Evolutionary conservation across 768 basidiomycete genomes (phyloP).

Genomic region (Serpula lacrymans): DNA sequence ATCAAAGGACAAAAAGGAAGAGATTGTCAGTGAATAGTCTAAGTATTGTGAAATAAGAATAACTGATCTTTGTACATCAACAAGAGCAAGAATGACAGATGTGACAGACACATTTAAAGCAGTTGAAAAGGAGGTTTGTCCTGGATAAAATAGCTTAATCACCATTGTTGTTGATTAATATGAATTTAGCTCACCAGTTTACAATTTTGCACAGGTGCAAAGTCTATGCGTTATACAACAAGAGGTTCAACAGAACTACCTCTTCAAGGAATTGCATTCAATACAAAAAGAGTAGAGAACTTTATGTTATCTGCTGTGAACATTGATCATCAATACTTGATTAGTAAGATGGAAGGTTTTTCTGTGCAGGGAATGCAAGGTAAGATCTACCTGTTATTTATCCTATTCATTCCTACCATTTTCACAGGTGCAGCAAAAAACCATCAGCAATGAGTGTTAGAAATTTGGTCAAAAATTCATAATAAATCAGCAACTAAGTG

Average conservation of each 20-base stretch:
- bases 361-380: conserved; percentile 9
- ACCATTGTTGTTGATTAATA: neutral
- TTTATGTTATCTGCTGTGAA: conserved; percentile 7
- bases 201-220: neutral
- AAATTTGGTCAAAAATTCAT: too few species aligned
- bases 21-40: neutral
- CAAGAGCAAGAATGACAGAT: conserved; percentile 8
- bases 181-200: conserved; percentile 4
- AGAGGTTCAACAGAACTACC: conserved; percentile 5
- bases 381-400: too few species aligned
- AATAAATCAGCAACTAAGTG: too few species aligned
- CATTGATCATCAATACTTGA: conserved; percentile 6
- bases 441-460: too few species aligned
- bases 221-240: conserved; percentile 3
- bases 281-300: neutral
- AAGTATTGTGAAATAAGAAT: neutral
- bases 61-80: neutral
- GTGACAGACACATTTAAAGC: conserved; percentile 7
- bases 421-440: too few species aligned
- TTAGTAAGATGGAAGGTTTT: conserved; percentile 12
- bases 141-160: neutral
- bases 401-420: too few species aligned
- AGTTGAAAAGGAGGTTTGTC: conserved; percentile 6
- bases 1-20: neutral
- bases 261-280: conserved; percentile 1